Conservation (phyloP, 2,329 filamentous ascomycete genomes). For the Scortechinia acanthostroma region DNA sequence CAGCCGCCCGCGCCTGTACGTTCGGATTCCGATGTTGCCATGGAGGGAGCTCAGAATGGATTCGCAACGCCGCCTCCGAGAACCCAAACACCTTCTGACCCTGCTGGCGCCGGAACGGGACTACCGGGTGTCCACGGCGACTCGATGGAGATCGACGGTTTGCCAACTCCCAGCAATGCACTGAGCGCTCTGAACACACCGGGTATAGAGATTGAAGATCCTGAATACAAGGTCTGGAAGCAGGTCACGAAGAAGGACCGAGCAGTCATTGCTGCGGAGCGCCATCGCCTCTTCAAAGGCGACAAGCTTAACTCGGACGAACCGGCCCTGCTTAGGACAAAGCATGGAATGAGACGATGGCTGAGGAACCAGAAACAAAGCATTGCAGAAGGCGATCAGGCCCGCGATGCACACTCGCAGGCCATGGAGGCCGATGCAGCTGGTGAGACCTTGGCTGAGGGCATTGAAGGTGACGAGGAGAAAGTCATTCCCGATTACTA, state of each 20-base stretch:
- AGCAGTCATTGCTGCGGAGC: slow-evolving; percentile 76
- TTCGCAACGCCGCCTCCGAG: slow-evolving; percentile 73
- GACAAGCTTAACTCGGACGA: slow-evolving; percentile 81
- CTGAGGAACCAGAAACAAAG: slow-evolving; percentile 64
- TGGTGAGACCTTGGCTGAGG: slow-evolving; percentile 76
- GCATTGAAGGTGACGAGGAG: slow-evolving; percentile 85
- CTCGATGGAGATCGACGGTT: slow-evolving; percentile 80
- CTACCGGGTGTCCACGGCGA: slow-evolving; percentile 68
- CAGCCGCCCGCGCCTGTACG: slow-evolving; percentile 62
- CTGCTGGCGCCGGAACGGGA: slow-evolving; percentile 67
- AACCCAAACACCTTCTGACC: slow-evolving; percentile 42
- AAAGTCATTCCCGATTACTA: slow-evolving; percentile 90
- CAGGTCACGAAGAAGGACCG: slow-evolving; percentile 96
- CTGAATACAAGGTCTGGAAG: slow-evolving; percentile 97
- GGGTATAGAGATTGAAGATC: slow-evolving; percentile 71
- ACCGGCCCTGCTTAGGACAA: slow-evolving; percentile 76
- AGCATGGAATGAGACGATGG: slow-evolving; percentile 84
- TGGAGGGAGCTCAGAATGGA: slow-evolving; percentile 66
- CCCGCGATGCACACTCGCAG: slow-evolving; percentile 38
- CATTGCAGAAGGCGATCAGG: slow-evolving; percentile 21
- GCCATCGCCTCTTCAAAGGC: slow-evolving; percentile 77
- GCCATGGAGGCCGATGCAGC: slow-evolving; percentile 26
- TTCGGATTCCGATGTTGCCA: slow-evolving; percentile 46
- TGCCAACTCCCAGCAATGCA: slow-evolving; percentile 53
- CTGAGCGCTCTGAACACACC: slow-evolving; percentile 57